Evolutionary conservation across 2,329 filamentous ascomycete genomes (phyloP).

Genomic region (Cladosporium sp.): DNA sequence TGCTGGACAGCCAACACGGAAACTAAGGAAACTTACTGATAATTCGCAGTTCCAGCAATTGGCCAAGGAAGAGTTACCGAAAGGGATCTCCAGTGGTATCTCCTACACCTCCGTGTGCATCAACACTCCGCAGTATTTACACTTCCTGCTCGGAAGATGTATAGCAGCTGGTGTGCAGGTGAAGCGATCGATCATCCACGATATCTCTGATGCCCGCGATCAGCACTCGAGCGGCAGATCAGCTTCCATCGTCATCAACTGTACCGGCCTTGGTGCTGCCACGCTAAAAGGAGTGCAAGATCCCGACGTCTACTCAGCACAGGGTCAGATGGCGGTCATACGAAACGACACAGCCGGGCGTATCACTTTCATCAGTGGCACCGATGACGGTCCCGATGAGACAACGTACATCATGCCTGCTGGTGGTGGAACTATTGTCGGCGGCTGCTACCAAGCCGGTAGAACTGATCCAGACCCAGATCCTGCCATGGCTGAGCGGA

Average conservation of each 20-base stretch:
- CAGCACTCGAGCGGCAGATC: constrained; percentile 38
- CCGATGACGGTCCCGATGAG: constrained; percentile 66
- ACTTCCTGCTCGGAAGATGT: constrained; percentile 75
- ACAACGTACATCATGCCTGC: constrained; percentile 72
- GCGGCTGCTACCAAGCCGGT: constrained; percentile 70
- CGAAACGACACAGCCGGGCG: constrained; percentile 60
- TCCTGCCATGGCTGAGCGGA: constrained; percentile 66
- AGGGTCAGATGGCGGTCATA: constrained; percentile 77
- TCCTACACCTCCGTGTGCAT: constrained; percentile 78
- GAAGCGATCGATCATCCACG: constrained; percentile 58
- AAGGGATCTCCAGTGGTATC: constrained; percentile 62
- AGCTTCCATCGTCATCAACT: constrained; percentile 70
- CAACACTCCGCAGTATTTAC: constrained; percentile 77
- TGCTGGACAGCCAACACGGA: too few relatives aligned
- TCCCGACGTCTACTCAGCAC: constrained; percentile 61
- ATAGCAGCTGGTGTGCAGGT: constrained; percentile 64
- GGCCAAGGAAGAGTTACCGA: constrained; percentile 46
- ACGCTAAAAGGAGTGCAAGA: constrained; percentile 77
- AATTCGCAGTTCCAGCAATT: background rate
- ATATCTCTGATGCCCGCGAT: constrained; percentile 61
- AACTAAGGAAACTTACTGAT: too few relatives aligned
- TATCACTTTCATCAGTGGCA: constrained; percentile 64
- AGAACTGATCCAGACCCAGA: constrained; percentile 73
- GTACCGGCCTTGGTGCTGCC: constrained; percentile 68
- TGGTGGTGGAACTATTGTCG: constrained; percentile 71